A percentile compares a stretch with the other conserved stretches of the same genome.
phyloP scores from a whole-genome alignment of 2,329 filamentous ascomycete species.

The Sclerotiophoma versabilis region DNA sequence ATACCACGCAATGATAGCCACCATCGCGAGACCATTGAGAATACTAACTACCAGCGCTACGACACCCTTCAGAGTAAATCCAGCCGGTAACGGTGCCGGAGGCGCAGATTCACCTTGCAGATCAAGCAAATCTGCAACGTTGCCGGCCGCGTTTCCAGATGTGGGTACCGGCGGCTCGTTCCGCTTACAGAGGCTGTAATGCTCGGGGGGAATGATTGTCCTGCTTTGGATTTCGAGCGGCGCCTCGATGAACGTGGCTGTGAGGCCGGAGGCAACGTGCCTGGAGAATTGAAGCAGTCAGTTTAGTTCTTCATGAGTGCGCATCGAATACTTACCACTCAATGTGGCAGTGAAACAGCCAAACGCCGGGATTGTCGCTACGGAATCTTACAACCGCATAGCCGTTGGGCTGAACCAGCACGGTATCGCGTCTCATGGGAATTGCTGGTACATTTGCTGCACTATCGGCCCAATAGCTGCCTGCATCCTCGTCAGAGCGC shows the following conservation, averaged over 20 bases:
- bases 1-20: slow-evolving; percentile 12
- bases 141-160: slow-evolving; percentile 3
- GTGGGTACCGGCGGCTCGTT: background rate
- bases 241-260: slow-evolving; percentile 9
- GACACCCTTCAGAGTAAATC: slow-evolving; percentile 2
- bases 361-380: slow-evolving; percentile 57
- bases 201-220: background rate
- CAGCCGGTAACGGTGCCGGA: background rate
- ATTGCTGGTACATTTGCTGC: slow-evolving; percentile 30
- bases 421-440: slow-evolving; percentile 60
- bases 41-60: background rate
- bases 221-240: background rate
- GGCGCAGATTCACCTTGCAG: slow-evolving; percentile 4
- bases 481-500: slow-evolving; percentile 42
- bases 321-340: slow-evolving; percentile 33
- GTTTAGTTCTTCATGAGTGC: background rate
- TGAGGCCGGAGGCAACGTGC: slow-evolving; percentile 13
- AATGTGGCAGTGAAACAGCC: slow-evolving; percentile 45
- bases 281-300: background rate
- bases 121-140: background rate
- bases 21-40: background rate
- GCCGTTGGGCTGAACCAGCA: slow-evolving; percentile 62
- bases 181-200: background rate
- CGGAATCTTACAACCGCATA: slow-evolving; percentile 63
- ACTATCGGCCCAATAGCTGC: slow-evolving; percentile 56